A percentile compares a stretch with the other conserved stretches of the same genome.
These are phyloP conservation scores for Nephelium lappaceum DNA, from an alignment of 345 rosid genomes.

Conservation along the genomic window DNA sequence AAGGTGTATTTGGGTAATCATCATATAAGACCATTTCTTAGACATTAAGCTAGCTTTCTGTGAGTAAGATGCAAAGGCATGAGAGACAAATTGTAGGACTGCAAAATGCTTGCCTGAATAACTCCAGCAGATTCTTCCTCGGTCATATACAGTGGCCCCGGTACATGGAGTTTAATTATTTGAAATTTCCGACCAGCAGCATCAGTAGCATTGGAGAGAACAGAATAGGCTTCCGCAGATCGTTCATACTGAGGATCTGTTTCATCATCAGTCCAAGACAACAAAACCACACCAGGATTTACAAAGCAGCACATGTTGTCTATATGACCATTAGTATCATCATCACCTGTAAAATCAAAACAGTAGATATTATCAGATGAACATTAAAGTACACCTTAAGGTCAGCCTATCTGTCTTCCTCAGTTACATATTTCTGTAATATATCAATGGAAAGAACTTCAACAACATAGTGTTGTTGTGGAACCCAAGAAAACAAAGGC, in stretches of 20 bases:
- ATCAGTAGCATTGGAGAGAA: conserved; percentile 65
- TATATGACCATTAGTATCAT: conserved; percentile 96
- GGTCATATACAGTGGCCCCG: conserved; percentile 86
- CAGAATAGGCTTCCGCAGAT: conserved; percentile 60
- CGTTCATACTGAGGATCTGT: conserved; percentile 75
- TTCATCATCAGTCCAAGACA: conserved; percentile 81
- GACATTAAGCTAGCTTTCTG: background rate
- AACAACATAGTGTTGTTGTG: background rate
- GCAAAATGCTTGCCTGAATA: conserved; percentile 51
- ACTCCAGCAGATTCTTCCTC: conserved; percentile 83
- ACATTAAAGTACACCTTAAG: no score
- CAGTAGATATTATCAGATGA: background rate
- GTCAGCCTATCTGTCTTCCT: no score
- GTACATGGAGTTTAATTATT: conserved; percentile 75
- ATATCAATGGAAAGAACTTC: background rate
- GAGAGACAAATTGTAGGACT: conserved; percentile 4
- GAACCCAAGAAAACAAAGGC: background rate
- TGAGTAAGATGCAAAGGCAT: conserved; percentile 5
- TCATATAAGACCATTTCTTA: background rate
- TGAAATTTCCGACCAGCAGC: conserved; percentile 72
- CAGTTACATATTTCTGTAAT: no score
- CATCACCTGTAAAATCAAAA: conserved; percentile 67
- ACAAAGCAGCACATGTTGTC: conserved; percentile 96
- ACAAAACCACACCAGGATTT: conserved; percentile 81
- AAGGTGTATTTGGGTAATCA: conserved; percentile 1